Base-by-base conservation (phyloP, 495 filamentous ascomycete genomes). In the Penicillium argentinense region DNA sequence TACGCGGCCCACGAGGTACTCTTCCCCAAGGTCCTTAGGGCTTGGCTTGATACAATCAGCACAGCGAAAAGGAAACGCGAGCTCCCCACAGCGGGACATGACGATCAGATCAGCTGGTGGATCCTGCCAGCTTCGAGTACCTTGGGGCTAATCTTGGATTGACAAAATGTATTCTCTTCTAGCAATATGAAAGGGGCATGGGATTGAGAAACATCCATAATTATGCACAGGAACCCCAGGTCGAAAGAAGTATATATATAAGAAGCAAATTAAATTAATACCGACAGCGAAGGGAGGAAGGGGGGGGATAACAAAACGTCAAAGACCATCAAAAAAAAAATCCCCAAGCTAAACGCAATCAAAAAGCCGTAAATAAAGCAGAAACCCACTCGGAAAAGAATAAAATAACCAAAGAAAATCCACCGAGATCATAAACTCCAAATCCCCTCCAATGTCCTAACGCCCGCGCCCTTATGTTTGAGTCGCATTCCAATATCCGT, bases 11-110 rank as follows among this genome's bases (percentile, higher is more conserved):
- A 58, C 63, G 51, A 64, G 66, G 66, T 69, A 69, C 66, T 62
- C 54, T 51, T 51, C 56, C 60, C 55, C 66, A 69, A 69, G 66
- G 66, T 69, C 61, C 66, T 53, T 65, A 36, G 36, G 42, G 38
- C 43, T 50, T 39, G 33, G 41, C 14, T 38, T 47, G 46, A 51
- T 25, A 48, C 27, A 34, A 47, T 42, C 13, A 25, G 17, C 34
- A 21, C n/a, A 16, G 9, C 7, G 29, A 32, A 24, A 8, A 29
- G 28, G 25, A 51, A 29, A n/a, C 4, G 5, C 18, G 26, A 2
- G 12, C 34, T 14, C 42, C 37, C 41, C 56, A 51, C 52, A 42
- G 9, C 19, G 14, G 9, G n/a, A 25, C 27, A 11, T 21, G 37
- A n/a, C 11, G 26, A 46, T 56, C 32, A 23, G 32, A 42, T 33